phyloP scores from a whole-genome alignment of 371 early-diverging fungal genomes.

The Funneliformis caledonium region DNA sequence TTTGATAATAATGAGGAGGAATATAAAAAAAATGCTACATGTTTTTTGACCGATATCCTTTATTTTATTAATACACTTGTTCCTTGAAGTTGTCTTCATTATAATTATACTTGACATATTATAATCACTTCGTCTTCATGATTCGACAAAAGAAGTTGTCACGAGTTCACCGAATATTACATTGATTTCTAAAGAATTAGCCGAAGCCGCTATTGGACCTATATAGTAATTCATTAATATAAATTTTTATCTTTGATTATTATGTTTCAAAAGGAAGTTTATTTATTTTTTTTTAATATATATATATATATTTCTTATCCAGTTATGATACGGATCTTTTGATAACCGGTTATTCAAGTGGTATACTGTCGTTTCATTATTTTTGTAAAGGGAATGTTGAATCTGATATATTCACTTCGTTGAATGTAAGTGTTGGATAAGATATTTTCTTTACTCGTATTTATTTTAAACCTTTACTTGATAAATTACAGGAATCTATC shows the following conservation, averaged over 20 bases:
- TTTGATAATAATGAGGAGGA: not conserved
- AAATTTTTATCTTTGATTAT: not conserved
- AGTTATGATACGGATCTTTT: conserved; percentile 20
- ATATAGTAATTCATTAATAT: not conserved
- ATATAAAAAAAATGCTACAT: conserved; percentile 8
- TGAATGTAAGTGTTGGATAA: not conserved
- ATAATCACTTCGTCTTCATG: conserved; percentile 18
- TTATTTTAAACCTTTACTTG: not conserved
- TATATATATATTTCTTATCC: not conserved
- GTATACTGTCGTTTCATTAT: conserved; percentile 23
- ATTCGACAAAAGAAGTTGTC: not conserved
- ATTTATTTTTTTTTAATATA: not conserved
- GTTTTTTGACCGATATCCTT: conserved; percentile 39
- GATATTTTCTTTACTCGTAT: not conserved
- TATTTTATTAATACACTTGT: not conserved
- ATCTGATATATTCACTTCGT: not conserved
- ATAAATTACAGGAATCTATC: conserved; percentile 21
- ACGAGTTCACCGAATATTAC: not conserved
- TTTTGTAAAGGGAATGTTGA: not conserved
- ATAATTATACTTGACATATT: not conserved
- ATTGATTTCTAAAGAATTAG: conserved; percentile 11
- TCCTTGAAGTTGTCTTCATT: not conserved
- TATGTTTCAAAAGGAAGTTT: not conserved
- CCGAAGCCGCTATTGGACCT: not conserved
- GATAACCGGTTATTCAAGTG: conserved; percentile 19